Conservation (phyloP, 768 basidiomycete species). For the Russula virescens region DNA sequence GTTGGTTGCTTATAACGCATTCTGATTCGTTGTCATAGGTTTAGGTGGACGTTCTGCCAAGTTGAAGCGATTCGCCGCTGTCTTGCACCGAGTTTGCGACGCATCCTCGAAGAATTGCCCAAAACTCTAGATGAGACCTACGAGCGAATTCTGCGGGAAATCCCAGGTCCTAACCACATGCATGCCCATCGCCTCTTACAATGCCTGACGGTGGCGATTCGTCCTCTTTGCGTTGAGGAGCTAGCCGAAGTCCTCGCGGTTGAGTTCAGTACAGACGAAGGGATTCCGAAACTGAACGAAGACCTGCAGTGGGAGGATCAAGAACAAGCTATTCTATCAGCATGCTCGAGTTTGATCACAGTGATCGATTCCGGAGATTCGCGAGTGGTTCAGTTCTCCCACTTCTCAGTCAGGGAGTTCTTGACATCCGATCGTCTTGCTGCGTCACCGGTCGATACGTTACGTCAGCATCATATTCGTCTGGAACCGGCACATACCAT, state of each 20-base stretch:
- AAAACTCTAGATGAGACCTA: constrained; percentile 1
- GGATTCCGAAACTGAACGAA: background rate
- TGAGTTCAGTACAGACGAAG: background rate
- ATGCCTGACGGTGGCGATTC: background rate
- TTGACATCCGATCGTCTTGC: background rate
- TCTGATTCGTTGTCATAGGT: background rate
- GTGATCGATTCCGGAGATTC: background rate
- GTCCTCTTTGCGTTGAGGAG: background rate
- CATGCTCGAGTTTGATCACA: background rate
- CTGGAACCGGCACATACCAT: background rate
- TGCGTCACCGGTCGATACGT: background rate
- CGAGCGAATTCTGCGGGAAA: background rate
- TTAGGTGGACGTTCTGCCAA: background rate
- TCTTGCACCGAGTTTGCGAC: background rate
- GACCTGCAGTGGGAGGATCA: background rate
- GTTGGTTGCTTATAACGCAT: background rate
- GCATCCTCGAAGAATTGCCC: background rate
- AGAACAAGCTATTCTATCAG: background rate
- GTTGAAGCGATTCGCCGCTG: background rate
- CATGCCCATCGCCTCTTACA: background rate
- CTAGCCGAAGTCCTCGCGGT: background rate
- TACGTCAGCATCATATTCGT: background rate
- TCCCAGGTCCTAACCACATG: background rate
- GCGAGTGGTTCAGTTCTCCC: background rate
- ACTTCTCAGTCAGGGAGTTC: constrained; percentile 6